Conservation (phyloP, 768 basidiomycete species). For the Collybia sordida region DNA sequence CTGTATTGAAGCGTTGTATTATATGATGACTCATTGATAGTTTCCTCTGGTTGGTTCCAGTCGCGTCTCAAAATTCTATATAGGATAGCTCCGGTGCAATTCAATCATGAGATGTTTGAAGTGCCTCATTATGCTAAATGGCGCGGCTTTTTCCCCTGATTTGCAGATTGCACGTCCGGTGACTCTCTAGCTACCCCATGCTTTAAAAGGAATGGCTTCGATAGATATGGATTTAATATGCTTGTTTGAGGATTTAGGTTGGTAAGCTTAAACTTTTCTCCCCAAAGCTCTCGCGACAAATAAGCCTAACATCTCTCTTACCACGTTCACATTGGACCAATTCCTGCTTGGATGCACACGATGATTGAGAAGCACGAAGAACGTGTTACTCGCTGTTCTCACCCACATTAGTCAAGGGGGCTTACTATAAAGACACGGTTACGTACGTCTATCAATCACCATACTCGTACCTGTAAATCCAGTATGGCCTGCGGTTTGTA, state of each 20-base stretch:
- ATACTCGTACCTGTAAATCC: constrained; percentile 24
- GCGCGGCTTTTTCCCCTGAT: too few species aligned
- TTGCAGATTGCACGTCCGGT: too few species aligned
- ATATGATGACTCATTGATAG: too few species aligned
- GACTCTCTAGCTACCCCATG: too few species aligned
- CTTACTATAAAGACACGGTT: neutral
- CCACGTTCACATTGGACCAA: constrained; percentile 27
- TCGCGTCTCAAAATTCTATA: too few species aligned
- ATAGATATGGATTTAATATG: too few species aligned
- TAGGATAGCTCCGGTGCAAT: too few species aligned
- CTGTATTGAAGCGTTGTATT: too few species aligned
- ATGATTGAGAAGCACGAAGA: constrained; percentile 24
- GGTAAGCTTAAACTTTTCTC: constrained; percentile 4
- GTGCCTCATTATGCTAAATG: too few species aligned
- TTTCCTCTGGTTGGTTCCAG: too few species aligned
- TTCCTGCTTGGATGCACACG: constrained; percentile 26
- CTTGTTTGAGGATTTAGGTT: neutral
- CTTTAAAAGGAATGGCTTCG: too few species aligned
- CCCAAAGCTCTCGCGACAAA: constrained; percentile 22
- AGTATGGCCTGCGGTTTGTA: constrained; percentile 26
- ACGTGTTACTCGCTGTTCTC: constrained; percentile 25
- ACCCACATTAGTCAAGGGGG: neutral
- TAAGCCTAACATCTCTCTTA: constrained; percentile 19
- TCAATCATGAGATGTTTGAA: too few species aligned
- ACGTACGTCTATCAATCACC: constrained; percentile 27